Evolutionary conservation across 441 rosid species (phyloP).

Genomic region (Omphalea diandra): DNA sequence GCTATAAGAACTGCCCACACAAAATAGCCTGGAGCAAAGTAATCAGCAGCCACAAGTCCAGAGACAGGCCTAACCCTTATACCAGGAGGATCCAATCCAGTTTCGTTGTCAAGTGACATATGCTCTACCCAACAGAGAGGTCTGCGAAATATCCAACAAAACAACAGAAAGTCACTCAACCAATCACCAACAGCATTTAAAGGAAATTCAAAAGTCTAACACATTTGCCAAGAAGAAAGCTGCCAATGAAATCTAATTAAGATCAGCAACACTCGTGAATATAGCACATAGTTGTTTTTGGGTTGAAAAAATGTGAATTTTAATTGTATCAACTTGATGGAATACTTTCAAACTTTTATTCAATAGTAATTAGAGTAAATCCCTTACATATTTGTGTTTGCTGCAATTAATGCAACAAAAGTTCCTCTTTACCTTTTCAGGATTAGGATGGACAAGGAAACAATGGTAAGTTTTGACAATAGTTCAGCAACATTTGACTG

Average conservation of each 20-base stretch:
- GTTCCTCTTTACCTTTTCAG: neutral
- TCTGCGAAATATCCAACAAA: conserved; percentile 38
- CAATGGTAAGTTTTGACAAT: neutral
- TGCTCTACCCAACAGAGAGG: conserved; percentile 99
- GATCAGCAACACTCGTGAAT: neutral
- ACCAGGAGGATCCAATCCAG: conserved; percentile 91
- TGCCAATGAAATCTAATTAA: conserved; percentile 6
- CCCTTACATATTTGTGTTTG: neutral
- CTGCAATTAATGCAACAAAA: neutral
- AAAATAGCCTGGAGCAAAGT: conserved; percentile 95
- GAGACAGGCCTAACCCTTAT: conserved; percentile 81
- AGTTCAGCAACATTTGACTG: neutral
- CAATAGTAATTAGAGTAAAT: too few species aligned
- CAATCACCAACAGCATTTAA: conserved; percentile 11
- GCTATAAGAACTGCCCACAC: conserved; percentile 99
- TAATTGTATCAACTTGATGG: too few species aligned
- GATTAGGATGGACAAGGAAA: neutral
- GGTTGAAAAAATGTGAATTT: too few species aligned
- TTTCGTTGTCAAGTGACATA: conserved; percentile 93
- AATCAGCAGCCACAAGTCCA: conserved; percentile 98
- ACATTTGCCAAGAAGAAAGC: conserved; percentile 6
- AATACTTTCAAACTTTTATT: too few species aligned
- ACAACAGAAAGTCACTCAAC: conserved; percentile 12
- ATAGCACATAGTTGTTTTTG: neutral
- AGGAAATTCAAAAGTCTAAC: conserved; percentile 7